A percentile compares a stretch with the other conserved stretches of the same genome.
These are phyloP conservation scores for Neopestalotiopsis clavispora DNA, from an alignment of 2,329 filamentous ascomycete species.

Conservation along the genomic window DNA sequence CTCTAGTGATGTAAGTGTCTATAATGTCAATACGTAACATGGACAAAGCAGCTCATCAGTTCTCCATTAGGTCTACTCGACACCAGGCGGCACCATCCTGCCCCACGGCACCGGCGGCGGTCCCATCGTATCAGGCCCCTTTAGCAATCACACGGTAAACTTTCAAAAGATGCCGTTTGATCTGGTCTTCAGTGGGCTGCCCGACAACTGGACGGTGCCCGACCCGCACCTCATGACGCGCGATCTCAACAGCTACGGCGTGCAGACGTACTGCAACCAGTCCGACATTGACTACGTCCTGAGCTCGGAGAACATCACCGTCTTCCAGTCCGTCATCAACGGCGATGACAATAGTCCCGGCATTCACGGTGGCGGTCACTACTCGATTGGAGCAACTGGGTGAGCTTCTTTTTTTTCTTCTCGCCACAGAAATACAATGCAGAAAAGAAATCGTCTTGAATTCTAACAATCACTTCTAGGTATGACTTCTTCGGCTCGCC, in stretches of 20 bases:
- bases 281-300: slow-evolving; percentile 33
- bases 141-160: slow-evolving; percentile 37
- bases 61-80: not conserved
- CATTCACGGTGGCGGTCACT: slow-evolving; percentile 34
- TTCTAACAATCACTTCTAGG: not conserved
- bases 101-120: slow-evolving; percentile 54
- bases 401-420: not conserved
- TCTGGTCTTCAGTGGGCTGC: slow-evolving; percentile 28
- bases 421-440: not conserved
- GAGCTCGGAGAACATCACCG: slow-evolving; percentile 25
- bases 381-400: slow-evolving; percentile 33
- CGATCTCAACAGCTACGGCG: slow-evolving; percentile 24
- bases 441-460: not conserved
- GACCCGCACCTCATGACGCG: slow-evolving; percentile 39
- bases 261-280: slow-evolving; percentile 27
- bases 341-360: slow-evolving; percentile 32
- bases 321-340: slow-evolving; percentile 43
- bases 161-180: slow-evolving; percentile 30
- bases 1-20: not conserved
- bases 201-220: slow-evolving; percentile 30
- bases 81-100: slow-evolving; percentile 24
- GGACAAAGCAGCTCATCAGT: not conserved
- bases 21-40: not conserved
- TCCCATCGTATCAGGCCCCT: slow-evolving; percentile 50
- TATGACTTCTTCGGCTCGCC: slow-evolving; percentile 8